Evolutionary conservation across 2,329 filamentous ascomycete species (phyloP), one percentile per base, ranked within the genome.

Genomic region (Massarina eburnea): DNA sequence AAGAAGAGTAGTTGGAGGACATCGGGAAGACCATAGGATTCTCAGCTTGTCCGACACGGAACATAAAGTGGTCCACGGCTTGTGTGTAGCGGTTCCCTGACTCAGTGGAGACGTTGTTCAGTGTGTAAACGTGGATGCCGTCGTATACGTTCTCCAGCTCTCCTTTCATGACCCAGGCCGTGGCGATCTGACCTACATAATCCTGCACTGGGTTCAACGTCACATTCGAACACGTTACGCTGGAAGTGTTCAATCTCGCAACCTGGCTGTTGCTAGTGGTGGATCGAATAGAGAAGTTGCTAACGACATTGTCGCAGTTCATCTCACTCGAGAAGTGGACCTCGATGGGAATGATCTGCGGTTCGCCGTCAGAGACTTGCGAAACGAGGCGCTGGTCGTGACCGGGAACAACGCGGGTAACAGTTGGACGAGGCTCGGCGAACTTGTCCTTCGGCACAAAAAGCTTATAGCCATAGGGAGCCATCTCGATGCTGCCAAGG

Each of bases 11-110:
- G 56, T 85, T 85, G 21, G 80, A 79, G 2, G 68, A 64, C 3
- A 58, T 58, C 0, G 79, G 78, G 55, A 82, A 85, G 0, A 84
- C 72, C 39, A 86, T 76, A 0, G 82, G 82, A 57, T 86, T 86
- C 48, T 80, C 71, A 3, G 54, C 57, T 49, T 78, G 72, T 27
- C 83, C 83, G 39, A 85, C 71, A 14, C 83, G 80, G 55, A 86
- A 71, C 51, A 86, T 70, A 63, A 86, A 84, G 46, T 80, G 77
- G 49, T 86, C 83, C n/a, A 74, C 65, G 0, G 80, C 72, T 38
- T 76, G 70, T 0, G 81, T 84, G 19, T 68, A 58, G 3, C 59
- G 63, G 12, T 67, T 69, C 2, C 73, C 73, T 18, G 70, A 66
- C 4, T 64, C 59, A 32, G 71, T 73, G 3, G 74, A 73, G 17